Evolutionary conservation across 202 grass and related monocot species (phyloP).

Genomic region (Panicum virgatum): DNA sequence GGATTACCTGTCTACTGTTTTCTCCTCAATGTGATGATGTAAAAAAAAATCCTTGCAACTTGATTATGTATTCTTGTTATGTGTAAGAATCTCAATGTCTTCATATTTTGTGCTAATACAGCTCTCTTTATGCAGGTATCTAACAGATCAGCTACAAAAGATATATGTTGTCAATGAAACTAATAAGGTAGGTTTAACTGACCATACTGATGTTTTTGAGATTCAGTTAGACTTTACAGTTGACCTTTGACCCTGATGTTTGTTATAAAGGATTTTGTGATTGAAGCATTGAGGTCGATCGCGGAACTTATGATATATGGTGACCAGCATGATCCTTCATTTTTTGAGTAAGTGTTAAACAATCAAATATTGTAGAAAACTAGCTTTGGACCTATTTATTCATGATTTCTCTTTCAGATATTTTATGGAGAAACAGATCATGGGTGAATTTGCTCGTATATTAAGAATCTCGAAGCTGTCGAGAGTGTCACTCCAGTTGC

Average conservation of each 20-base stretch:
- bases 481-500: slow-evolving; percentile 87
- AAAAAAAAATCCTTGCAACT: slow-evolving; percentile 12
- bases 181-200: slow-evolving; percentile 71
- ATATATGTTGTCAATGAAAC: slow-evolving; percentile 83
- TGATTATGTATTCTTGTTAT: background rate
- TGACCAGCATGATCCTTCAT: slow-evolving; percentile 83
- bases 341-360: slow-evolving; percentile 84
- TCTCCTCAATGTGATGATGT: background rate
- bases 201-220: slow-evolving; percentile 10
- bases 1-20: slow-evolving; percentile 9
- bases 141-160: slow-evolving; percentile 94
- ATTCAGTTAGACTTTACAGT: slow-evolving; percentile 26
- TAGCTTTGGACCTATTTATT: background rate
- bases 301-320: slow-evolving; percentile 97
- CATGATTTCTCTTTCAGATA: slow-evolving; percentile 60
- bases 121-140: slow-evolving; percentile 63
- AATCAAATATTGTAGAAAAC: slow-evolving; percentile 12
- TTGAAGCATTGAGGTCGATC: slow-evolving; percentile 97
- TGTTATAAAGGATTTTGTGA: slow-evolving; percentile 84
- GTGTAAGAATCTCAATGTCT: background rate
- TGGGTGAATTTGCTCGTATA: slow-evolving; percentile 95
- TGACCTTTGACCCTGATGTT: slow-evolving; percentile 28
- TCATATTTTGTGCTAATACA: slow-evolving; percentile 35
- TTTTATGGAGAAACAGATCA: slow-evolving; percentile 99
- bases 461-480: slow-evolving; percentile 74